Evolutionary conservation across 192 early-diverging fungal genomes (phyloP), one percentile per base, ranked within the genome.

Genomic region (Lunasporangiospora selenospora): DNA sequence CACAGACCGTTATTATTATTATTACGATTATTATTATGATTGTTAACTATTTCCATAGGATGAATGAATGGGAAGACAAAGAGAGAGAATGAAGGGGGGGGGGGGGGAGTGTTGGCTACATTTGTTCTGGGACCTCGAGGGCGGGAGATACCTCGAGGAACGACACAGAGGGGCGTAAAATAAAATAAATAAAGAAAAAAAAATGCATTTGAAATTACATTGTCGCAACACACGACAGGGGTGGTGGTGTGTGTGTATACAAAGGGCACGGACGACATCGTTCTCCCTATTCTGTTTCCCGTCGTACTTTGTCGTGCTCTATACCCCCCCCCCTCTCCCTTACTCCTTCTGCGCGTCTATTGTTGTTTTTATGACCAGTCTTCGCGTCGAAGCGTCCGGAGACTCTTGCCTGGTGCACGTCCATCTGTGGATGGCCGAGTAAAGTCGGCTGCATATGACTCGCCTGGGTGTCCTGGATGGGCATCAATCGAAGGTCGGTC

Each of bases 351-450:
- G n/a, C n/a, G n/a, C n/a, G n/a, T n/a, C n/a, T n/a, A 38, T 38
- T 38, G 37, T 7, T 7, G 7, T 15, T 10, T 38, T 10, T 46
- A 63, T 27, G 50, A 53, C 62, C 63, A 65, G 27, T 57, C 53
- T 21, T 65, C 63, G 36, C 53, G 63, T 12, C 63, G 63, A 33
- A n/a, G 47, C 1, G 53, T 36, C 23, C 63, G 53, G 15, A 65
- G 42, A 19, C 45, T 65, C 47, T 56, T 57, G 42, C 16, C 30
- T 15, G 13, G 6, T 7, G 26, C 1, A 15, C 36, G 4, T 19
- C 30, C 21, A 26, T 48, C 43, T 7, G 27, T 39, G 13, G 62
- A 55, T 3, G 62, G 33, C 4, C 52, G 30, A 18, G 33, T 46
- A 24, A 53, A 48, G 9, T 65, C 63, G 4, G 27, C 26, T 8